phyloP scores from a whole-genome alignment of 345 rosid species.

The Xanthoceras sorbifolium region DNA sequence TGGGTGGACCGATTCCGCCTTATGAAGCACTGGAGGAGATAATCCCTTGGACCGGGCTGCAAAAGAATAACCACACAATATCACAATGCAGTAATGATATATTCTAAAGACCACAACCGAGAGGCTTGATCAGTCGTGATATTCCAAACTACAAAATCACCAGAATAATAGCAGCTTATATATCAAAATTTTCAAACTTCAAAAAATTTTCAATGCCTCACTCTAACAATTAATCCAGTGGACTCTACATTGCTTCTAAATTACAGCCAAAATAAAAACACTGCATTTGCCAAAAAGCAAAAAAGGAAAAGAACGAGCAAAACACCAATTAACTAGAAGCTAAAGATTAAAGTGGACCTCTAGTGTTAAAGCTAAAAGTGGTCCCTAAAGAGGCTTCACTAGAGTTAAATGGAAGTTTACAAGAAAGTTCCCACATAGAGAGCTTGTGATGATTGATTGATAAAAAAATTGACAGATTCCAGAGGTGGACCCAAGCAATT shows the following conservation, averaged over 20 bases:
- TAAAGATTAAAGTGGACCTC: conserved; percentile 9
- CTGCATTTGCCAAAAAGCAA: neutral
- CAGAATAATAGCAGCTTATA: neutral
- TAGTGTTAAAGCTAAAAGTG: conserved; percentile 20
- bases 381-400: conserved; percentile 19
- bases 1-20: conserved; percentile 57
- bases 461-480: conserved; percentile 7
- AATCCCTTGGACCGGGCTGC: conserved; percentile 79
- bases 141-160: conserved; percentile 5
- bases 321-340: neutral
- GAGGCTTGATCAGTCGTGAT: neutral
- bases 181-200: no score
- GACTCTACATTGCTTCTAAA: neutral
- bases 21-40: conserved; percentile 62
- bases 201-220: conserved; percentile 3
- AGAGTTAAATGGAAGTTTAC: neutral
- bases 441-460: conserved; percentile 3
- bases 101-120: conserved; percentile 10
- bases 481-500: conserved; percentile 10
- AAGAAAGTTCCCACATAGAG: conserved; percentile 8
- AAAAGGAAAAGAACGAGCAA: neutral
- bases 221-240: neutral
- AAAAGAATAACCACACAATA: conserved; percentile 16
- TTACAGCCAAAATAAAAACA: neutral
- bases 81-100: neutral